phyloP scores from a whole-genome alignment of 106 monocot species.

The Apostasia ramifera region DNA sequence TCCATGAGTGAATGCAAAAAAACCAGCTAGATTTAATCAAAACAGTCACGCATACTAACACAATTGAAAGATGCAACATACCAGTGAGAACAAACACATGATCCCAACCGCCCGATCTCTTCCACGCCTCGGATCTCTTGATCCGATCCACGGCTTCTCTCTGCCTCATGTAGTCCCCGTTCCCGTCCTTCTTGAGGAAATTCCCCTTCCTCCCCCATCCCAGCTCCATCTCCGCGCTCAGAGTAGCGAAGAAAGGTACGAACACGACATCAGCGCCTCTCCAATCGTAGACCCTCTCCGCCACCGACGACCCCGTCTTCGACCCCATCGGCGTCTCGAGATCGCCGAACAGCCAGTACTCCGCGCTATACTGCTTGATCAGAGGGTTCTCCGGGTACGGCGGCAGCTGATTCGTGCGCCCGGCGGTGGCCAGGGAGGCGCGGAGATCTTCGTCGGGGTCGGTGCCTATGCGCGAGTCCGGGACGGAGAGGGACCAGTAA shows the following conservation, averaged over 20 bases:
- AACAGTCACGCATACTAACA: not conserved
- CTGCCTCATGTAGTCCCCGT: constrained; percentile 58
- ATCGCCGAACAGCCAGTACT: constrained; percentile 77
- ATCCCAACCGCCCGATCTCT: constrained; percentile 57
- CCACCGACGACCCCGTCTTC: constrained; percentile 15
- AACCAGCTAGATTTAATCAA: not conserved
- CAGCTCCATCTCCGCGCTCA: constrained; percentile 92
- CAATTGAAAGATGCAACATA: constrained; percentile 1
- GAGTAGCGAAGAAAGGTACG: constrained; percentile 86
- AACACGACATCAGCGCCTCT: constrained; percentile 66
- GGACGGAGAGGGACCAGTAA: constrained; percentile 65
- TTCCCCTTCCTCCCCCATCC: constrained; percentile 79
- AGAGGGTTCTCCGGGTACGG: constrained; percentile 71
- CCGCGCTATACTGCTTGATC: constrained; percentile 80
- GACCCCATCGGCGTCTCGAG: constrained; percentile 40
- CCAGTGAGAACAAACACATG: constrained; percentile 70
- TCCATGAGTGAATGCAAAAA: not conserved
- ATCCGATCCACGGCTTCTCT: constrained; percentile 50
- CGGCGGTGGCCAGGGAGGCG: not conserved
- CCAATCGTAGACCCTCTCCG: constrained; percentile 33
- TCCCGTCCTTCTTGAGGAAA: constrained; percentile 70
- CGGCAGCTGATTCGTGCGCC: not conserved
- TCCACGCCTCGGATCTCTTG: constrained; percentile 39
- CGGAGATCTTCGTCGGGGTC: constrained; percentile 18
- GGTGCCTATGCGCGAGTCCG: constrained; percentile 58